phyloP scores from a whole-genome alignment of 257 asterid genomes.

The Lavandula angustifolia region DNA sequence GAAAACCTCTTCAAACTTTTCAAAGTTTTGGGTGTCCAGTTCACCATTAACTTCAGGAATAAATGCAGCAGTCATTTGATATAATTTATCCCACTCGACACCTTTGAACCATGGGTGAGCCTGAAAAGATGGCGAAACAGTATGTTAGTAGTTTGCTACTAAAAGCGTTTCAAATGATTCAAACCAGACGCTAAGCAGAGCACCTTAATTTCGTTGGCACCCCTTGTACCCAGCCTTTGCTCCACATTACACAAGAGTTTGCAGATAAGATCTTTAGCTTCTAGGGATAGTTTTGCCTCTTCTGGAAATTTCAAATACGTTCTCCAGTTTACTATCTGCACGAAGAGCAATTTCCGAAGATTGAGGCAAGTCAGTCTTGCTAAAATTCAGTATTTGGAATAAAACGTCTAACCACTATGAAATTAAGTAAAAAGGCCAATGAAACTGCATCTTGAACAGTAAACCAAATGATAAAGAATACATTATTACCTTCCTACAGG shows the following conservation, averaged over 20 bases:
- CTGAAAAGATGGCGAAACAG: slow-evolving; percentile 47
- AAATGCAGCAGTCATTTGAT: slow-evolving; percentile 92
- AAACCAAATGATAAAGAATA: not conserved
- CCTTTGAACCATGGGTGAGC: slow-evolving; percentile 94
- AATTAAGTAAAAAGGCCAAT: slow-evolving; percentile 3
- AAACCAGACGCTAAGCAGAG: slow-evolving; percentile 20
- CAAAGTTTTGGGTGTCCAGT: slow-evolving; percentile 95
- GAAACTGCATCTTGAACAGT: slow-evolving; percentile 14
- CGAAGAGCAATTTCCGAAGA: slow-evolving; percentile 16
- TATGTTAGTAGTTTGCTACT: slow-evolving; percentile 18
- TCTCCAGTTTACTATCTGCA: slow-evolving; percentile 97
- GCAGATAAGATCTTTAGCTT: slow-evolving; percentile 93
- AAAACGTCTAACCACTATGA: not conserved
- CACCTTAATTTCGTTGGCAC: slow-evolving; percentile 90
- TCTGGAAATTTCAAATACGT: slow-evolving; percentile 91
- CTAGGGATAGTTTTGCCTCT: slow-evolving; percentile 84
- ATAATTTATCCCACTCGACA: slow-evolving; percentile 76
- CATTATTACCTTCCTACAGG: slow-evolving; percentile 88
- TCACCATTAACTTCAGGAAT: slow-evolving; percentile 94
- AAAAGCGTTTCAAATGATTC: slow-evolving; percentile 19
- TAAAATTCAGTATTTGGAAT: not conserved
- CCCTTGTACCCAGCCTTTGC: slow-evolving; percentile 95
- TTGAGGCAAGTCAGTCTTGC: slow-evolving; percentile 18
- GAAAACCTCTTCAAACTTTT: slow-evolving; percentile 93
- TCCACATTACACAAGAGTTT: slow-evolving; percentile 93